Base-by-base conservation (phyloP, 371 early-diverging fungal species). In the Parasitella parasitica region DNA sequence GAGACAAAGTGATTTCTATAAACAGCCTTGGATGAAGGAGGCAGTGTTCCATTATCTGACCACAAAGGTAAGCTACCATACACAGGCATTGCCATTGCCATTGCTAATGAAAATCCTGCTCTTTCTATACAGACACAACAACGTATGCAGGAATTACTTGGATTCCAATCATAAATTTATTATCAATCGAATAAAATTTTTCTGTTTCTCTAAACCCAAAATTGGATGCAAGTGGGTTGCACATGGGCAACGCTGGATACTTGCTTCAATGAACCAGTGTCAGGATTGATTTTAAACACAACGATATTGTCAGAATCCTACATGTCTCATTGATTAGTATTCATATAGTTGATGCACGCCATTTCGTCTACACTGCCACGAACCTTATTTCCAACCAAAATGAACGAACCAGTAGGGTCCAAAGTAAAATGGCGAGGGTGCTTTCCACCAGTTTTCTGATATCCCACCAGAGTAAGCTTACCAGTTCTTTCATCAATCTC, bases 21-120 rank as follows among this genome's bases (percentile, higher is more conserved):
- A 91, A 54, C 88, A 94, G 67, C 83, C 86, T 37, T 93, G 91
- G 91, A 91, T 93, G 43, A 84, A 89, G 53, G 97, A 96, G 71
- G 96, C 95, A 4, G 88, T 96, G 2, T 92, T 94, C 77, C 93
- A 95, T 64, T 93, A 92, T 68, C 73, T 92, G 50, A 82, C 88
- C 3, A 81, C 88, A 39, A 89, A 90, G 81, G 79, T 78, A 78
- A n/a, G n/a, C n/a, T n/a, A n/a, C n/a, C n/a, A n/a, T n/a, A n/a
- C n/a, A n/a, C n/a, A n/a, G n/a, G n/a, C n/a, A n/a, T n/a, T n/a
- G n/a, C n/a, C n/a, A n/a, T n/a, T n/a, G n/a, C n/a, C n/a, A n/a
- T n/a, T n/a, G n/a, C n/a, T n/a, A n/a, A n/a, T n/a, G n/a, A n/a
- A n/a, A n/a, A n/a, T n/a, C n/a, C n/a, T n/a, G n/a, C n/a, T 13